Conservation (phyloP, 2,329 filamentous ascomycete genomes). For the Pseudopyricularia cyperi region DNA sequence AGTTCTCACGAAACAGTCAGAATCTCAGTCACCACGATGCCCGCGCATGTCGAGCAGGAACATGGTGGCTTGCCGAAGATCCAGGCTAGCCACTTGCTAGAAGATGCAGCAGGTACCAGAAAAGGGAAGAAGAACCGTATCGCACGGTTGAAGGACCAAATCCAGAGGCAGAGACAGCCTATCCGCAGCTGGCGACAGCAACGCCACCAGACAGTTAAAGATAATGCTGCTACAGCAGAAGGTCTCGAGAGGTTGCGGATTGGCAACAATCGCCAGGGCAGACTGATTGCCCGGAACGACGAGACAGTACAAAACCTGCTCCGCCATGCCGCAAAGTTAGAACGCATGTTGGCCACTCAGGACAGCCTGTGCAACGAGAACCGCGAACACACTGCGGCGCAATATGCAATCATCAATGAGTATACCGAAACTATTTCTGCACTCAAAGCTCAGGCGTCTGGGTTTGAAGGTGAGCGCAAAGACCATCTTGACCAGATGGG, state of each 20-base stretch:
- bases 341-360: not conserved
- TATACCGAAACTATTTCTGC: not conserved
- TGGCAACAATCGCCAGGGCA: not conserved
- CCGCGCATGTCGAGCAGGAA: not conserved
- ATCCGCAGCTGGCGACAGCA: not conserved
- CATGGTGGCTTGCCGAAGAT: not conserved
- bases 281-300: not conserved
- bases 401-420: not conserved
- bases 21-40: not conserved
- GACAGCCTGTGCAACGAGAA: not conserved
- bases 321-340: not conserved
- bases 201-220: not conserved
- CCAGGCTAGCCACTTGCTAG: not conserved
- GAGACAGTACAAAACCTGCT: not conserved
- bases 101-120: not conserved
- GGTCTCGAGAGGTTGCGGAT: not conserved
- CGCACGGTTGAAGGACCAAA: not conserved
- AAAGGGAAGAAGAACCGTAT: not conserved
- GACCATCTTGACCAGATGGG: not conserved
- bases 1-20: not conserved
- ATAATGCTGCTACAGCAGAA: not conserved
- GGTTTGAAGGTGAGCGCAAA: not conserved
- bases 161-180: not conserved
- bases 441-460: not conserved
- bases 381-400: not conserved